phyloP scores from a whole-genome alignment of 2,329 filamentous ascomycete species.

The Pseudogymnoascus destructans region DNA sequence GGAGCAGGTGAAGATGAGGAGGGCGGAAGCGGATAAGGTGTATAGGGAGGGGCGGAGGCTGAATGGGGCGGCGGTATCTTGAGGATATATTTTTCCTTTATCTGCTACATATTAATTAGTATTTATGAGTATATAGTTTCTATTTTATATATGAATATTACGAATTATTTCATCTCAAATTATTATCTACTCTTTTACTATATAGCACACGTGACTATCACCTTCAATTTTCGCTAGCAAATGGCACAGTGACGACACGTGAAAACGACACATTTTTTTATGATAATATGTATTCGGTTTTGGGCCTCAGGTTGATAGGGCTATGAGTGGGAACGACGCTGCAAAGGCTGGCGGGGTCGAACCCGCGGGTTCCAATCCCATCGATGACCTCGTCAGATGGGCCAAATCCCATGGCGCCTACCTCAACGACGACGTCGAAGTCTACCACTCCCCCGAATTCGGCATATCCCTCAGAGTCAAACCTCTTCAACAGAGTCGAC shows the following conservation, averaged over 20 bases:
- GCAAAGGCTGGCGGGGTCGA: slow-evolving; percentile 26
- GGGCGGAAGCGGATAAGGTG: slow-evolving; percentile 30
- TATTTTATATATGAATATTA: background rate
- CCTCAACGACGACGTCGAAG: slow-evolving; percentile 39
- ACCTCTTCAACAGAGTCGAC: slow-evolving; percentile 17
- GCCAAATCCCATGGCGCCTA: slow-evolving; percentile 32
- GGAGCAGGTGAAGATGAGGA: slow-evolving; percentile 37
- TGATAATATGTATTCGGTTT: background rate
- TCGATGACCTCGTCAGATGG: slow-evolving; percentile 36
- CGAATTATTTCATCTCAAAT: background rate
- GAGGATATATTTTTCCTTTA: background rate
- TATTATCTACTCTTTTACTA: background rate
- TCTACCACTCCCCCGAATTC: slow-evolving; percentile 38
- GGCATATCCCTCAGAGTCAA: slow-evolving; percentile 43
- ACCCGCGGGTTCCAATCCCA: slow-evolving; percentile 38
- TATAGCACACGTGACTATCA: background rate
- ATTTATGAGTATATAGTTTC: background rate
- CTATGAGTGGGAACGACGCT: background rate
- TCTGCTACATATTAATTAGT: background rate
- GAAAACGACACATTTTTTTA: background rate
- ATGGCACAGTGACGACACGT: background rate
- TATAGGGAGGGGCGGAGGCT: slow-evolving; percentile 27
- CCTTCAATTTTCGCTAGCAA: background rate
- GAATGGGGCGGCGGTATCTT: background rate
- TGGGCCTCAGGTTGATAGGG: background rate